Conservation (phyloP, 805 yeast species). For the Lipomyces spencermartinsiae region DNA sequence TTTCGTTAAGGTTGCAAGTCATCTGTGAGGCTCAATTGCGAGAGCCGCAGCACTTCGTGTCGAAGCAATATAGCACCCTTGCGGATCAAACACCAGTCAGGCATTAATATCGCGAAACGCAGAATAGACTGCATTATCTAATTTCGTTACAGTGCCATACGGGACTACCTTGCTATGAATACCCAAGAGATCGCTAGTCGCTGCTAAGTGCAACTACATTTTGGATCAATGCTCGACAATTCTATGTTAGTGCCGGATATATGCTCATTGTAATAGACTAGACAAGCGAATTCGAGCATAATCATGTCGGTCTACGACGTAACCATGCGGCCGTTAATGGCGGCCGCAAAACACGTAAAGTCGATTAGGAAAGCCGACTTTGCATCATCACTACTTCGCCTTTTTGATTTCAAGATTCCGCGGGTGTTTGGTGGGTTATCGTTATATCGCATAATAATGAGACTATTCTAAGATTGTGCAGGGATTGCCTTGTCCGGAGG, state of each 20-base stretch:
- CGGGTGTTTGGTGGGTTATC: constrained; percentile 17
- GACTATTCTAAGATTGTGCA: not conserved
- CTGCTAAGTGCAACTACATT: not conserved
- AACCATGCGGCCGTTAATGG: constrained; percentile 22
- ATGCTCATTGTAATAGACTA: not conserved
- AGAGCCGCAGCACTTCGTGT: no score
- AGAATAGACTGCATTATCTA: no score
- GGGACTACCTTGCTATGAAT: no score
- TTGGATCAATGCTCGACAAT: not conserved
- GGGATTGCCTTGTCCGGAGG: constrained; percentile 77
- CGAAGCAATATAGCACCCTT: no score
- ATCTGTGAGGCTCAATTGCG: no score
- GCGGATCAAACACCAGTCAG: no score
- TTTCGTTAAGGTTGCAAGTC: no score
- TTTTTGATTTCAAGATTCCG: constrained; percentile 17
- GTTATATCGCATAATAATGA: not conserved
- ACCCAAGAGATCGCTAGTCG: not conserved
- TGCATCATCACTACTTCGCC: constrained; percentile 11
- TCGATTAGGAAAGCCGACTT: constrained; percentile 19
- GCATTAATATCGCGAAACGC: no score
- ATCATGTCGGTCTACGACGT: constrained; percentile 11
- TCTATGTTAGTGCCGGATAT: not conserved
- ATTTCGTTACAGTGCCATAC: no score
- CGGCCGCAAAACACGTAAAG: constrained; percentile 13
- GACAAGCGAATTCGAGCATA: not conserved